phyloP scores from a whole-genome alignment of 139 green algal species.

The Diplosphaera chodatii region DNA sequence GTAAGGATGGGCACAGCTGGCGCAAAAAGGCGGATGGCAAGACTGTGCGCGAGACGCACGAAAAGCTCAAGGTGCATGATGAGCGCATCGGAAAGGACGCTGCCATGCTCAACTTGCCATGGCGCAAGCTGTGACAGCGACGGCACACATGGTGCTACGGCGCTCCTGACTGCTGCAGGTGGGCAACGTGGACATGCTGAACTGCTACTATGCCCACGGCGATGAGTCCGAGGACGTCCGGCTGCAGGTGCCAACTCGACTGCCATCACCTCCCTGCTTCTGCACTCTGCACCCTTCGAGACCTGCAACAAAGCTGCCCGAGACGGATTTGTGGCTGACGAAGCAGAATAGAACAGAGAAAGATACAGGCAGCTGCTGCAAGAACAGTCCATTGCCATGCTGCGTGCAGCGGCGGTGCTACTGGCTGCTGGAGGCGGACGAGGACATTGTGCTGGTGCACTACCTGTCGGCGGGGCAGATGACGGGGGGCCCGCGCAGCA shows the following conservation, averaged over 20 bases:
- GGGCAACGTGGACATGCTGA: slow-evolving; percentile 51
- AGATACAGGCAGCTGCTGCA: too few relatives aligned
- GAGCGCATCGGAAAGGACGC: too few relatives aligned
- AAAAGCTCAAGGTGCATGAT: slow-evolving; percentile 80
- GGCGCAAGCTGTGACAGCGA: too few relatives aligned
- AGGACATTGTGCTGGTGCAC: slow-evolving; percentile 52
- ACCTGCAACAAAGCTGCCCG: too few relatives aligned
- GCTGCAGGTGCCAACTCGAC: slow-evolving; percentile 35
- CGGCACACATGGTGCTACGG: too few relatives aligned
- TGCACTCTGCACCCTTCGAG: too few relatives aligned
- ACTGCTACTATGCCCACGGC: slow-evolving; percentile 75
- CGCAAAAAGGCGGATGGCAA: slow-evolving; percentile 70
- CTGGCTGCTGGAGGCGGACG: slow-evolving; percentile 55
- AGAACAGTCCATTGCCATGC: too few relatives aligned
- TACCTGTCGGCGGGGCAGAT: slow-evolving; percentile 23
- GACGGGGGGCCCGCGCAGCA: neutral
- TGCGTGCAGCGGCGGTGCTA: slow-evolving; percentile 67
- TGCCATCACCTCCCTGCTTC: too few relatives aligned
- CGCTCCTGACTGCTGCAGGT: slow-evolving; percentile 20
- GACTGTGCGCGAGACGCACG: slow-evolving; percentile 70
- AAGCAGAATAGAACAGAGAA: too few relatives aligned
- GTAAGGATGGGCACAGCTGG: slow-evolving; percentile 69
- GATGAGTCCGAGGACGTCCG: slow-evolving; percentile 29
- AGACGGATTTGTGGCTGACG: too few relatives aligned
- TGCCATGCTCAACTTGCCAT: too few relatives aligned